Base-by-base conservation (phyloP, 345 rosid genomes). In the Rhodomyrtus tomentosa region DNA sequence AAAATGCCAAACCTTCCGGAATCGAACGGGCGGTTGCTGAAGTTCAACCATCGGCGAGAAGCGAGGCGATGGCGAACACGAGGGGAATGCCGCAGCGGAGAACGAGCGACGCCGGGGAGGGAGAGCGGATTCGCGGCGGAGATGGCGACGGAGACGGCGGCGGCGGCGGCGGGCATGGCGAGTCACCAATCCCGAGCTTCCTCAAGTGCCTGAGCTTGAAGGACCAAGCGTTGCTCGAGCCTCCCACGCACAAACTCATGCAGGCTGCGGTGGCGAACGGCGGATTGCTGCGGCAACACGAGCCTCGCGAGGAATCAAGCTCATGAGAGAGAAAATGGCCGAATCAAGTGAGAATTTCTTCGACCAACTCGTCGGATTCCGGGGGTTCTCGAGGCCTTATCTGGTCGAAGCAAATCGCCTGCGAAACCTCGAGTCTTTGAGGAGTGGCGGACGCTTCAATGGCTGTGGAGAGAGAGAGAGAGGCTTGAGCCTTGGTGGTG, bases 1-100 rank as follows among this genome's bases (percentile, higher is more conserved):
- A 21, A 42, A 52, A 22, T n/a, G 3, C 6, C 72, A 13, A 51
- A 86, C 81, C 84, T 76, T 53, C 38, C 42, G 74, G 48, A 48
- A 81, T 53, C 53, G 20, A 83, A 54, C 81, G 84, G 83, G 25
- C 50, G 48, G 27, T 13, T 20, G 53, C 62, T 68, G 54, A 83
- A 88, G 82, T 83, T 95, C 92, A 93, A 83, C 94, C 98, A 85
- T 91, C 88, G 87, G 86, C 94, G 84, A 94, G 91, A 85, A 90
- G 93, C 27, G 92, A 94, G 83, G 90, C 93, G 89, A 94, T 86
- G 80, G 89, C 93, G 92, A 86, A 93, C 58, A 87, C 93, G 80
- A 81, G 86, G 85, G 83, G 93, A 85, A 88, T 82, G 85, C 88
- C 84, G 62, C 85, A 90, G 85, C 85, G 92, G 84, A 82, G 89